Conservation (phyloP, 441 rosid genomes). For the Gossypium trilobum region DNA sequence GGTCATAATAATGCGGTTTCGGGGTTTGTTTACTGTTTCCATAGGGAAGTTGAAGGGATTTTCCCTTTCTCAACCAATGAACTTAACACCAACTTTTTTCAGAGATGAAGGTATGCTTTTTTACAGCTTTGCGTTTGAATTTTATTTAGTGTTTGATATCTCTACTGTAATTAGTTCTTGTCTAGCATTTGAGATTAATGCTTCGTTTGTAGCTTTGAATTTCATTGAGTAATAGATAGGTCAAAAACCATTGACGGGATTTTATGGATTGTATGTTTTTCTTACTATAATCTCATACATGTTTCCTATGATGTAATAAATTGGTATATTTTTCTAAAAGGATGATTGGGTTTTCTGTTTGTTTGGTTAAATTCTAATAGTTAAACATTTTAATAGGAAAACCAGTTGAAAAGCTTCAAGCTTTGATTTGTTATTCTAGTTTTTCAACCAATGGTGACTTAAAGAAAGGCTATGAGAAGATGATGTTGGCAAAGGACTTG, state of each 20-base stretch:
- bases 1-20: neutral
- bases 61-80: neutral
- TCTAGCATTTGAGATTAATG: neutral
- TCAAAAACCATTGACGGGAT: neutral
- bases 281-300: too few relatives aligned
- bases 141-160: neutral
- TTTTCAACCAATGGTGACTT: slow-evolving; percentile 20
- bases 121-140: neutral
- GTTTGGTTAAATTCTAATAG: neutral
- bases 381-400: slow-evolving; percentile 17
- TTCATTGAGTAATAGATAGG: neutral
- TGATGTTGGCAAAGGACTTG: slow-evolving; percentile 48
- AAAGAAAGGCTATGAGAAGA: slow-evolving; percentile 21
- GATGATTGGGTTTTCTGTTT: neutral
- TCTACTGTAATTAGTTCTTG: neutral
- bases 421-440: slow-evolving; percentile 24
- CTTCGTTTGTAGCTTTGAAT: neutral
- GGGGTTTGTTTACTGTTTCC: slow-evolving; percentile 4
- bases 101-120: neutral
- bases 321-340: neutral
- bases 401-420: slow-evolving; percentile 10
- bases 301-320: neutral
- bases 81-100: neutral
- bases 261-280: too few relatives aligned
- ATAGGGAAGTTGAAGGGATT: slow-evolving; percentile 1